Base-by-base conservation (phyloP, 768 basidiomycete species). In the Dendrothele bispora region DNA sequence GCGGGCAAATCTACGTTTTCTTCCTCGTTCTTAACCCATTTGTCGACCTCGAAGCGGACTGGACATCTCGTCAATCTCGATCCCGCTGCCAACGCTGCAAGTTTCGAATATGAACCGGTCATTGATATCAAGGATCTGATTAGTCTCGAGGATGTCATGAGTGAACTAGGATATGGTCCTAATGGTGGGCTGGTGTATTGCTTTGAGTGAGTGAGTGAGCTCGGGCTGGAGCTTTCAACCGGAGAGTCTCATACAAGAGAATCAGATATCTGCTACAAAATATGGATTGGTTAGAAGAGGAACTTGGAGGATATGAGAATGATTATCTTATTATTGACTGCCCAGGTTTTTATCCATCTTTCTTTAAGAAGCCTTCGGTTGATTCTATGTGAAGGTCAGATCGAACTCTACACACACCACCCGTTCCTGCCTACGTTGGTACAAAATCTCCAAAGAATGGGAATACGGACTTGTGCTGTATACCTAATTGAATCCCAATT, bases 401-500 rank as follows among this genome's bases (percentile, higher is more conserved):
- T 99, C 59, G 97, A 99, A 67, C 78, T 99, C 15, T 98, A 98
- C 64, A 98, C 97, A 2, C 97, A 99, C 67, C 93, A 98, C 59
- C 94, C 95, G 0, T 92, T 99, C 66, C 82, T 99, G 30, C 95
- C 97, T 1, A 82, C 86, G 5, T 83, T 99, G 30, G 88, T 90
- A n/a, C 78, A 83, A 65, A 73, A 85, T 62, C 66, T 92, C 52
- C 68, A 78, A 56, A 77, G 84, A 40, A 75, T 95, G 64, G 86
- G 88, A 38, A 86, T 98, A 51, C 77, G 95, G 49, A 83, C 83
- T n/a, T 91, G 87, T 58, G 91, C 90, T 3, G 84, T 83, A 25
- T 99, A 98, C 63, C 80, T 99, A 34, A 84, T 99, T 53, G 97
- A 99, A 62, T 94, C 91, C 0, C 97, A 99, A 58, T 99, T 99